phyloP scores from a whole-genome alignment of 371 early-diverging fungal species.

The Lichtheimia corymbifera region DNA sequence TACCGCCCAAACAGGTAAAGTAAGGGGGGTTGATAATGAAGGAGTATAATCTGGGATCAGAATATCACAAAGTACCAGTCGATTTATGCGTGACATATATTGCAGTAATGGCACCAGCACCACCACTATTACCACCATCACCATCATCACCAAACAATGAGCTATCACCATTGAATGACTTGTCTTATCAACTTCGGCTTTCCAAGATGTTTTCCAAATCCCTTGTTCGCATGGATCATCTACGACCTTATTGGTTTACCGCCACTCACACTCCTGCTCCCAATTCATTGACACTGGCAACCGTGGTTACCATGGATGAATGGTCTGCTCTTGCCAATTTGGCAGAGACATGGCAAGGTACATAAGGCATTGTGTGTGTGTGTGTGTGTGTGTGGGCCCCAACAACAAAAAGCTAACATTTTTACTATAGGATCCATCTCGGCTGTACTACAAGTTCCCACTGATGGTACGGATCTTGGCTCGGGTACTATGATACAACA shows the following conservation, averaged over 20 bases:
- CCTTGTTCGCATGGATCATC: slow-evolving; percentile 18
- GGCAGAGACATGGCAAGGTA: slow-evolving; percentile 38
- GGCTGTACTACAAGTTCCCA: slow-evolving; percentile 46
- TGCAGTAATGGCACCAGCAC: too few relatives aligned
- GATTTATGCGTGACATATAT: too few relatives aligned
- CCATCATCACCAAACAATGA: neutral
- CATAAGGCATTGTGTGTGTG: too few relatives aligned
- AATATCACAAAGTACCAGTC: too few relatives aligned
- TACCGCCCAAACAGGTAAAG: too few relatives aligned
- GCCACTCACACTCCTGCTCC: slow-evolving; percentile 18
- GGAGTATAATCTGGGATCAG: too few relatives aligned
- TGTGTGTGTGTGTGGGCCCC: neutral
- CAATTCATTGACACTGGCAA: slow-evolving; percentile 26
- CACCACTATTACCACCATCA: too few relatives aligned
- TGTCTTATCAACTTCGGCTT: slow-evolving; percentile 22
- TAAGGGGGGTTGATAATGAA: too few relatives aligned
- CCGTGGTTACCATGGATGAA: slow-evolving; percentile 29
- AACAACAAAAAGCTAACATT: neutral
- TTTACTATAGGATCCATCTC: slow-evolving; percentile 51
- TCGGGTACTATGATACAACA: slow-evolving; percentile 21
- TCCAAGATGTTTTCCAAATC: slow-evolving; percentile 44
- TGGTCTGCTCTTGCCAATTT: slow-evolving; percentile 21
- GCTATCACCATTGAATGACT: slow-evolving; percentile 19
- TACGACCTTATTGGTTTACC: slow-evolving; percentile 40
- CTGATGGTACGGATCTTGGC: slow-evolving; percentile 14